Percentiles rank a stretch among this genome's conserved stretches.
phyloP scores from a whole-genome alignment of 1,139 yeast genomes.

The Kazachstania sp. region DNA sequence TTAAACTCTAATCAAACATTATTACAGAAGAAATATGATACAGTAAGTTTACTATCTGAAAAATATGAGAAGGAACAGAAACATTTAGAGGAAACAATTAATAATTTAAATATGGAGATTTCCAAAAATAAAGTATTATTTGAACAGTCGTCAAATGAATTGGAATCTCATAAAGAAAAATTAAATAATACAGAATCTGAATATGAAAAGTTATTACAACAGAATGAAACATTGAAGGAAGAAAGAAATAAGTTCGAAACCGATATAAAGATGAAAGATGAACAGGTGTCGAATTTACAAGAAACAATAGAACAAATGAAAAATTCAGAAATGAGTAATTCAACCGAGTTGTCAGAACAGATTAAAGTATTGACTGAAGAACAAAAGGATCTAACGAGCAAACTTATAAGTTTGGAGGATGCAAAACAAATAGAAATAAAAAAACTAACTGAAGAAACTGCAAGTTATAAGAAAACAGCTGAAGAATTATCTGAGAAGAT shows the following conservation, averaged over 20 bases:
- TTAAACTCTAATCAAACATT: constrained; percentile 27
- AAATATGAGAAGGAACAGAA: constrained; percentile 8
- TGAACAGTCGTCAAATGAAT: background rate
- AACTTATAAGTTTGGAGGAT: constrained; percentile 2
- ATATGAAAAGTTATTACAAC: background rate
- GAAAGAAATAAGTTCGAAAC: background rate
- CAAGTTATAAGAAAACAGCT: background rate
- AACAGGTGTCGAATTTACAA: background rate
- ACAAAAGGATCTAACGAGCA: background rate
- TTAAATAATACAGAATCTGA: background rate
- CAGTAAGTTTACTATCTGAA: constrained; percentile 13
- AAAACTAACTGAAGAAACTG: background rate
- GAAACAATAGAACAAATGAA: background rate
- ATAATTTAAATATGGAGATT: background rate
- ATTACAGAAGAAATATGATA: constrained; percentile 26
- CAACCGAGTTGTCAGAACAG: constrained; percentile 5
- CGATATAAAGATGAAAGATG: background rate
- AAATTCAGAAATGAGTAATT: constrained; percentile 3
- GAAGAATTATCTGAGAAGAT: background rate
- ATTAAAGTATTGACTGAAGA: constrained; percentile 4
- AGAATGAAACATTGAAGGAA: background rate
- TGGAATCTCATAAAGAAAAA: background rate
- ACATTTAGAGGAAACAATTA: constrained; percentile 5
- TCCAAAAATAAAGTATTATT: background rate
- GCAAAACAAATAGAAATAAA: background rate